Percentiles rank a stretch among this genome's conserved stretches.
Evolutionary conservation across 768 basidiomycete genomes (phyloP).

Genomic region (Suillus fuscotomentosus): DNA sequence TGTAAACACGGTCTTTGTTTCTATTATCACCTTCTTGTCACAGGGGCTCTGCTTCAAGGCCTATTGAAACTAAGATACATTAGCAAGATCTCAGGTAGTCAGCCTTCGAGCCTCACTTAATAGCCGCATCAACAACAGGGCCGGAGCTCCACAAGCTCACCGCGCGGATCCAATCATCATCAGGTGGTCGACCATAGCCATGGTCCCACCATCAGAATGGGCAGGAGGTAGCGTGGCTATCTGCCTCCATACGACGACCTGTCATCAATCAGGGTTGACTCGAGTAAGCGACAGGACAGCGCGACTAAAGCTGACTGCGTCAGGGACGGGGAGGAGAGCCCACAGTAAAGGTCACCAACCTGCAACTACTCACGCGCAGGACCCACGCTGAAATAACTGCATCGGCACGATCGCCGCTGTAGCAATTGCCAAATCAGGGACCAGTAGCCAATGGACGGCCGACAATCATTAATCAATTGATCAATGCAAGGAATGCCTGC

Average conservation of each 20-base stretch:
- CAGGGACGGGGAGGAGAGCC: neutral
- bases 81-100: neutral
- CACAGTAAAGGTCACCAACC: slow-evolving; percentile 2
- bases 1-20: neutral
- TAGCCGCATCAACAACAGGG: neutral
- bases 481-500: neutral
- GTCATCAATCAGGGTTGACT: neutral
- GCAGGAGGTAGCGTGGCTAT: neutral
- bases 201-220: neutral
- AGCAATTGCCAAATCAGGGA: slow-evolving; percentile 4
- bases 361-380: slow-evolving; percentile 1
- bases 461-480: slow-evolving; percentile 4
- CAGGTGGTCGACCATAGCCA: neutral
- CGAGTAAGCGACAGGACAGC: neutral
- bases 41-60: neutral
- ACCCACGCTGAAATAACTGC: slow-evolving; percentile 5
- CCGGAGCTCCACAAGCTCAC: neutral
- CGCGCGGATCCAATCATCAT: neutral
- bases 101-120: neutral
- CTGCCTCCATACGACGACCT: neutral
- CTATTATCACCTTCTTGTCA: neutral
- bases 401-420: neutral
- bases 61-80: neutral
- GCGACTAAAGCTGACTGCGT: neutral
- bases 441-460: neutral